Conservation (phyloP, 805 yeast species). For the Zygosaccharomyces bisporus region DNA sequence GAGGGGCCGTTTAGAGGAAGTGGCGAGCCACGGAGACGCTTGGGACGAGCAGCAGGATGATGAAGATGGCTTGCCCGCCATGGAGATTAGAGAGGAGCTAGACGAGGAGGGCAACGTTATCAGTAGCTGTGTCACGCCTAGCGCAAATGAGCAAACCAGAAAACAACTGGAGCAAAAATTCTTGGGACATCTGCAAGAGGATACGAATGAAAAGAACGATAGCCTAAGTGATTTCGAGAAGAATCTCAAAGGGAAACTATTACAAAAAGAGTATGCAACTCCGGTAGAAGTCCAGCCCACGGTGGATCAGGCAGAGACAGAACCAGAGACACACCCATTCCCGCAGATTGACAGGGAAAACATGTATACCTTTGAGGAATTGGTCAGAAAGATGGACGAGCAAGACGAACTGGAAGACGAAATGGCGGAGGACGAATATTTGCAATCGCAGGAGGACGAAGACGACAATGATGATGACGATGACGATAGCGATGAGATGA, state of each 20-base stretch:
- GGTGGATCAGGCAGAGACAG: neutral
- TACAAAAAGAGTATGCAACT: neutral
- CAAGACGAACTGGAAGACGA: conserved; percentile 32
- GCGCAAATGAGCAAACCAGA: conserved; percentile 19
- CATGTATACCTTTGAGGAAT: conserved; percentile 35
- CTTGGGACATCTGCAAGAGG: conserved; percentile 1
- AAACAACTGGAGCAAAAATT: conserved; percentile 17
- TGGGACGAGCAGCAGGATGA: conserved; percentile 7
- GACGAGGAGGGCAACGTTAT: conserved; percentile 80
- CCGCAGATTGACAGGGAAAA: conserved; percentile 24
- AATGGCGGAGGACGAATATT: conserved; percentile 6
- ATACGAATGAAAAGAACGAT: conserved; percentile 5
- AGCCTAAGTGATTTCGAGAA: conserved; percentile 36
- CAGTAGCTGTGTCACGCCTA: conserved; percentile 42
- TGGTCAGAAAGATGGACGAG: conserved; percentile 33
- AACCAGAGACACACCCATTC: conserved; percentile 1
- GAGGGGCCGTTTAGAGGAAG: conserved; percentile 30
- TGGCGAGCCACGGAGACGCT: conserved; percentile 18
- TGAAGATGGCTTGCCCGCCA: conserved; percentile 56
- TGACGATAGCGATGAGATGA: conserved; percentile 18
- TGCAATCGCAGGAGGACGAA: conserved; percentile 14
- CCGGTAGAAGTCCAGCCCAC: too few species aligned
- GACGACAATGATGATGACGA: conserved; percentile 23
- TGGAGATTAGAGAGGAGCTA: conserved; percentile 80
- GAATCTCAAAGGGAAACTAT: conserved; percentile 17